phyloP scores from a whole-genome alignment of 2,329 filamentous ascomycete species.

The Penicillium sp. region DNA sequence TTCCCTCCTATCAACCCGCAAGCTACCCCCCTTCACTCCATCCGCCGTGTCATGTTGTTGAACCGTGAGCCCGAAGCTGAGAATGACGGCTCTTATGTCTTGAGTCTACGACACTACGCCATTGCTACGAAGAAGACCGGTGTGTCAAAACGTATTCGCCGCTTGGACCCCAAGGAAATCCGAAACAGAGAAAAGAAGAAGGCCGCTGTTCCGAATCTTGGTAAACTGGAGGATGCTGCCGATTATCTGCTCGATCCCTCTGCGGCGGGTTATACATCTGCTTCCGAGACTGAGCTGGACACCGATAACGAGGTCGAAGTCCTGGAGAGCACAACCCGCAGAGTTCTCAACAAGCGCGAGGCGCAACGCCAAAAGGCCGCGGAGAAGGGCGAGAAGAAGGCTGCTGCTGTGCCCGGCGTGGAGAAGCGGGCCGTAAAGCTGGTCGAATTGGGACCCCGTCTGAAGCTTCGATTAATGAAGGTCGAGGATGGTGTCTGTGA shows the following conservation, averaged over 20 bases:
- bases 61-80: slow-evolving; percentile 68
- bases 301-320: slow-evolving; percentile 96
- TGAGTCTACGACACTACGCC: slow-evolving; percentile 91
- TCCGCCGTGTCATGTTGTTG: slow-evolving; percentile 83
- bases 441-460: slow-evolving; percentile 85
- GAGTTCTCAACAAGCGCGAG: slow-evolving; percentile 54
- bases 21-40: slow-evolving; percentile 84
- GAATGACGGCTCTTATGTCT: slow-evolving; percentile 65
- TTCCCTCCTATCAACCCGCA: slow-evolving; percentile 96
- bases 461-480: slow-evolving; percentile 87
- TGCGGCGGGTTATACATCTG: slow-evolving; percentile 84
- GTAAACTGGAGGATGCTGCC: slow-evolving; percentile 86
- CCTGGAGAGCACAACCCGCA: slow-evolving; percentile 55
- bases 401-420: slow-evolving; percentile 51
- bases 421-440: slow-evolving; percentile 89
- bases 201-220: slow-evolving; percentile 76
- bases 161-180: slow-evolving; percentile 83
- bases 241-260: slow-evolving; percentile 85
- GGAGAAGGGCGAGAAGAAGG: slow-evolving; percentile 47
- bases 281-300: slow-evolving; percentile 88
- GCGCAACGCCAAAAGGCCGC: slow-evolving; percentile 47
- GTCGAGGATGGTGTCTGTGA: slow-evolving; percentile 91
- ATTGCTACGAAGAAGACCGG: slow-evolving; percentile 88
- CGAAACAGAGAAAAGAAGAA: slow-evolving; percentile 68
- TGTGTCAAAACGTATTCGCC: slow-evolving; percentile 77